Evolutionary conservation across 169 alveolate genomes (phyloP).

Genomic region (Babesia sp.): DNA sequence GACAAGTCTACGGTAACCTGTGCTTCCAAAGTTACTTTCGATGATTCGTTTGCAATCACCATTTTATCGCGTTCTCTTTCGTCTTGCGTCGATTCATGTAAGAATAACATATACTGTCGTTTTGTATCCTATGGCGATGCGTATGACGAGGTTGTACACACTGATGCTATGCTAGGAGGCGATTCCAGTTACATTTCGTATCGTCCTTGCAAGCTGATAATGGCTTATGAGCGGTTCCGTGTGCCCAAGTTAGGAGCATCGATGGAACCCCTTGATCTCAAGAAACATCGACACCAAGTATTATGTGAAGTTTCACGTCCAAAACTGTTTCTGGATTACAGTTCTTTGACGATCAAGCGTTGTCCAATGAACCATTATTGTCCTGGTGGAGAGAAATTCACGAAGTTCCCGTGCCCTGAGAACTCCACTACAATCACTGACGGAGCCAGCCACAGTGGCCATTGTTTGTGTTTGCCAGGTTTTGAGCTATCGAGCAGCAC

Average conservation of each 20-base stretch:
- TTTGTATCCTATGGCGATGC: constrained; percentile 20
- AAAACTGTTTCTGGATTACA: not conserved
- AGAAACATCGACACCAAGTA: not conserved
- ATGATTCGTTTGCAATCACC: not conserved
- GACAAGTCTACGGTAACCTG: constrained; percentile 5
- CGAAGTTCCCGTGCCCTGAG: constrained; percentile 64
- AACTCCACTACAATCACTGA: constrained; percentile 68
- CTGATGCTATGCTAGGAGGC: constrained; percentile 5
- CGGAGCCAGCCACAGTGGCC: constrained; percentile 47
- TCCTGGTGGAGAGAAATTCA: constrained; percentile 71
- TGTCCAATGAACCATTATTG: constrained; percentile 77
- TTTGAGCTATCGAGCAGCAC: constrained; percentile 32
- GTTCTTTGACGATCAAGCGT: not conserved
- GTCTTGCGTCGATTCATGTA: constrained; percentile 68
- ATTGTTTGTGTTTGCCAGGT: constrained; percentile 75
- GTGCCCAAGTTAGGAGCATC: not conserved
- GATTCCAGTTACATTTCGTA: not conserved
- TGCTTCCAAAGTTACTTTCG: not conserved
- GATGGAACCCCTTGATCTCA: not conserved
- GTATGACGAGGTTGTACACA: not conserved
- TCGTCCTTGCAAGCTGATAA: constrained; percentile 28
- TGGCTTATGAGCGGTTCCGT: constrained; percentile 22
- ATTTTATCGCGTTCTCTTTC: constrained; percentile 39
- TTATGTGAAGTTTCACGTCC: constrained; percentile 4
- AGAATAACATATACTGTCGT: constrained; percentile 68